Evolutionary conservation across 176 grass and related monocot genomes (phyloP).

Genomic region (Raddia guianensis): DNA sequence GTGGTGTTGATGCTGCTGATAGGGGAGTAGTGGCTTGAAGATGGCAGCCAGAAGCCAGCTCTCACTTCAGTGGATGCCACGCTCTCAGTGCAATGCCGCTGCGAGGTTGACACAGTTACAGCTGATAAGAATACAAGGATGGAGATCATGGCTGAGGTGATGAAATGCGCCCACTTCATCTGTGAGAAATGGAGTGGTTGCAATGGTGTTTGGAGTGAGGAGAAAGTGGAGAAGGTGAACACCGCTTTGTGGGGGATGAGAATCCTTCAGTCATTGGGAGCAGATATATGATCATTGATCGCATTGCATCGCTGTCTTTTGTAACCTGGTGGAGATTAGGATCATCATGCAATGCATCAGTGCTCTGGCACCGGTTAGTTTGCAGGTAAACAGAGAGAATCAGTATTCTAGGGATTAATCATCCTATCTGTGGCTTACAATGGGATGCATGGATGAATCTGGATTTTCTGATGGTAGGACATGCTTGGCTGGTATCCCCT

Average conservation of each 20-base stretch:
- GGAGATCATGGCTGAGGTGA: constrained; percentile 29
- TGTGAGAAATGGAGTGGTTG: constrained; percentile 14
- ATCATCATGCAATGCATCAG: background rate
- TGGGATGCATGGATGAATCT: constrained; percentile 16
- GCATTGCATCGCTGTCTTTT: constrained; percentile 19
- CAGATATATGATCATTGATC: constrained; percentile 28
- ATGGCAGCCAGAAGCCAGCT: constrained; percentile 67
- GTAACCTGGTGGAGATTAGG: background rate
- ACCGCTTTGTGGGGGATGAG: constrained; percentile 22
- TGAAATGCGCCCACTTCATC: constrained; percentile 29
- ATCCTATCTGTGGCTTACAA: background rate
- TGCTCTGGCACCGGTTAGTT: background rate
- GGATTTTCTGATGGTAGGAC: constrained; percentile 17
- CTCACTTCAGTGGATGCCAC: constrained; percentile 39
- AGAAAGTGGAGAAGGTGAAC: constrained; percentile 44
- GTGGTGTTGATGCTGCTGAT: constrained; percentile 55
- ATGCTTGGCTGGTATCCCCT: constrained; percentile 31
- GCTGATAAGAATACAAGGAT: constrained; percentile 17
- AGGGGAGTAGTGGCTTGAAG: constrained; percentile 52
- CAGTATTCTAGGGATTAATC: background rate
- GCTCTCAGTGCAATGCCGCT: constrained; percentile 23
- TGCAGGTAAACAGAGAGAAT: background rate
- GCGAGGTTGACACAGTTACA: background rate
- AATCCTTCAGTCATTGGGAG: constrained; percentile 52
- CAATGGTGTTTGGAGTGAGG: constrained; percentile 13